These are phyloP conservation scores for Poa annua DNA, from an alignment of 176 grass and related monocot species.

Conservation along the genomic window DNA sequence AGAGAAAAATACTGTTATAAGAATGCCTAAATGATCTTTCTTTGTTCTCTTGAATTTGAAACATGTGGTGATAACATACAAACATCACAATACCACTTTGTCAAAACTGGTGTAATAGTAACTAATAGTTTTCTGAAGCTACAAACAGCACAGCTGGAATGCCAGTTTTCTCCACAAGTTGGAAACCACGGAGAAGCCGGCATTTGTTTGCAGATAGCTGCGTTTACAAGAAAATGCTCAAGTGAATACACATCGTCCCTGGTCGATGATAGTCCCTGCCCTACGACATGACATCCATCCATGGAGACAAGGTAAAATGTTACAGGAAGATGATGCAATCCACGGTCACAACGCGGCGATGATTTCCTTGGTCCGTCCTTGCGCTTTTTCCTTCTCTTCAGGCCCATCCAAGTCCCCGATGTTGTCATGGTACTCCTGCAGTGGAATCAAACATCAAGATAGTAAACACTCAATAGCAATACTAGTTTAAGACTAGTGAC, in stretches of 20 bases:
- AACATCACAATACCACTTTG: neutral
- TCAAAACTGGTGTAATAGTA: neutral
- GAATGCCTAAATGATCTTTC: no score
- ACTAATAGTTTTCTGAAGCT: neutral
- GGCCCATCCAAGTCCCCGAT: constrained; percentile 92
- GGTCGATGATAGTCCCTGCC: neutral
- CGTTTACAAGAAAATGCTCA: neutral
- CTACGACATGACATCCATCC: neutral
- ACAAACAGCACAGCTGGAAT: neutral
- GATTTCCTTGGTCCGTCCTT: constrained; percentile 70
- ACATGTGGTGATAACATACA: no score
- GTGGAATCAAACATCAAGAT: neutral
- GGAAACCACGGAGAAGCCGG: neutral
- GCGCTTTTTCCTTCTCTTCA: constrained; percentile 92
- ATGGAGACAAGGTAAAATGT: neutral
- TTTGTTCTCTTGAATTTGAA: neutral
- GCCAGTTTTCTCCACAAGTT: neutral
- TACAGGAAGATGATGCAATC: neutral
- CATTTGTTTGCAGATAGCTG: neutral
- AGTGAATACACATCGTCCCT: neutral
- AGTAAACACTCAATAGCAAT: neutral
- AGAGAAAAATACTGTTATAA: neutral
- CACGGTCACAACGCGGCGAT: constrained; percentile 55
- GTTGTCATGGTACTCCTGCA: constrained; percentile 97
- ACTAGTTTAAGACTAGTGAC: neutral